Conservation (phyloP, 2,329 filamentous ascomycete genomes). For the Penicillium sp. region DNA sequence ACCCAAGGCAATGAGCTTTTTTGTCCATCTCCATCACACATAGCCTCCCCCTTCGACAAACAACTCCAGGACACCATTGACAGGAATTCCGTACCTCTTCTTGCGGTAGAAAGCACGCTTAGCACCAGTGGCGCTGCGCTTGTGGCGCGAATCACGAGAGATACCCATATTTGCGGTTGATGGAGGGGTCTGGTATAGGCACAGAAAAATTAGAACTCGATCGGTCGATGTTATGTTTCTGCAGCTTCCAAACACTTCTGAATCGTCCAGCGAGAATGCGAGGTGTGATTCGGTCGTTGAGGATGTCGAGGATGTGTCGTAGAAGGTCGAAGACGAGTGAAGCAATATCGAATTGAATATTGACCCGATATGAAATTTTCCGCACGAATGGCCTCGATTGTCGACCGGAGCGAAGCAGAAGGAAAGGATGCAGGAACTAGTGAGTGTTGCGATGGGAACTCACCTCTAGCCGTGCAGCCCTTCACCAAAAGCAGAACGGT, state of each 20-base stretch:
- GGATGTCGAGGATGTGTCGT: constrained; percentile 6
- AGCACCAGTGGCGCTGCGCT: constrained; percentile 97
- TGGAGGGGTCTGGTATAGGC: constrained; percentile 43
- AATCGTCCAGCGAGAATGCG: constrained; percentile 13
- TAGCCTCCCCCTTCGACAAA: constrained; percentile 3
- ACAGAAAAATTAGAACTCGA: constrained; percentile 13
- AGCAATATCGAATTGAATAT: constrained; percentile 13
- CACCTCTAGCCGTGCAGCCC: constrained; percentile 44
- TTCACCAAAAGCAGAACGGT: constrained; percentile 43
- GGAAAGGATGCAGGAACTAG: constrained; percentile 21
- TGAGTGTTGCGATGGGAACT: constrained; percentile 25
- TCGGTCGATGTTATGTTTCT: constrained; percentile 12
- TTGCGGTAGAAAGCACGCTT: constrained; percentile 88
- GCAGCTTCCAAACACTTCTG: constrained; percentile 17
- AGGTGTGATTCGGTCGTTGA: constrained; percentile 3
- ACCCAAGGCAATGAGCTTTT: background rate
- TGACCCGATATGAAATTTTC: constrained; percentile 6
- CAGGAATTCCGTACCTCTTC: constrained; percentile 54
- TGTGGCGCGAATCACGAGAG: constrained; percentile 99
- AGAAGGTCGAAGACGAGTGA: constrained; percentile 6
- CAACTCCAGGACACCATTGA: constrained; percentile 43
- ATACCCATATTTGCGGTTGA: constrained; percentile 94
- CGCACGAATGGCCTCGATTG: constrained; percentile 13
- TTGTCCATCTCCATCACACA: background rate
- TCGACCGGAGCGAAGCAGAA: constrained; percentile 26